Evolutionary conservation across 2,329 filamentous ascomycete species (phyloP), one percentile per base, ranked within the genome.

Genomic region (Albophoma yamanashiensis): DNA sequence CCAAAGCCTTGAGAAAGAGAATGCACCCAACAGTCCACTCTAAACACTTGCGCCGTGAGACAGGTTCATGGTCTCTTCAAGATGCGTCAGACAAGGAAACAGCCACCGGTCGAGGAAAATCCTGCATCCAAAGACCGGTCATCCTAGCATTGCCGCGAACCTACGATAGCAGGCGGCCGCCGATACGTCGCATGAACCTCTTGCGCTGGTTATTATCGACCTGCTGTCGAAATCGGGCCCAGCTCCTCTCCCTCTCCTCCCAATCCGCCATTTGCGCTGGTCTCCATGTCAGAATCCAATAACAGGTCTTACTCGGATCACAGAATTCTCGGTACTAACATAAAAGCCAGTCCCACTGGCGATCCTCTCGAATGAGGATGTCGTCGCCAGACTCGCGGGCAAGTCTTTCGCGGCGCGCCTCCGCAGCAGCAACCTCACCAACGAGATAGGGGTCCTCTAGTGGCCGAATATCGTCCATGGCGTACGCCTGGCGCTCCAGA

Each of bases 401-500:
- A 36, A 87, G 70, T 62, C 86, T 77, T 67, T 83, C 82, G n/a
- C 74, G 72, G 52, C 83, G 76, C 9, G 85, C 84, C 62, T 78
- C 71, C 12, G 77, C 75, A 2, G 87, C 87, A 4, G 85, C 86
- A 57, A 79, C 79, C 72, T 88, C 85, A 40, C 87, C 87, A 2
- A 89, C 87, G 12, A 89, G 74, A 60, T 86, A 80, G 0, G 86
- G 86, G 64, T 89, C 87, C 71, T 89, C 87, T 22, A 86, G 76
- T 3, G 84, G 85, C 8, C 79, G 76, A 70, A 70, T 56, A 27
- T 60, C 60, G 12, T 56, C 20, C 15, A 36, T 20, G 25, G 15
- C 52, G 6, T 50, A 58, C 4, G 53, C 5, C 7, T 52, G 60
- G 39, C 57, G 25, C 1, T 63, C 58, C 20, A 50, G 3, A 6